Evolutionary conservation across 306 rosid genomes (phyloP).

Genomic region (Senna tora): DNA sequence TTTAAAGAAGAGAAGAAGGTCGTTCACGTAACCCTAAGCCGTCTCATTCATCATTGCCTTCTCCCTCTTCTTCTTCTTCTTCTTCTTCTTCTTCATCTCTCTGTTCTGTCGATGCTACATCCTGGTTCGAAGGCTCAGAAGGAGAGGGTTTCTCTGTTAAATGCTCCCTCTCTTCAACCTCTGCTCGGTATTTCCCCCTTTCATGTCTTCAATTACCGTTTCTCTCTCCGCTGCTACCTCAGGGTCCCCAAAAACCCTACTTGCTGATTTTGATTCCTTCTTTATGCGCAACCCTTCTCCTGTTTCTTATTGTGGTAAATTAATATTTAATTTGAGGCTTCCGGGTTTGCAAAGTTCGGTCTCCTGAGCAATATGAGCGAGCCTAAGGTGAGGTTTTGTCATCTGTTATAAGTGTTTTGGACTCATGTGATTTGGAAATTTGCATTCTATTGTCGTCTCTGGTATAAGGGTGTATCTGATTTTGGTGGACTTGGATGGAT

Average conservation of each 20-base stretch:
- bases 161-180: slow-evolving; percentile 61
- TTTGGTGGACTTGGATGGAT: not conserved
- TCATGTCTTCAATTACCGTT: slow-evolving; percentile 85
- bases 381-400: slow-evolving; percentile 58
- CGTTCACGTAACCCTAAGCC: slow-evolving; percentile 5
- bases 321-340: slow-evolving; percentile 30
- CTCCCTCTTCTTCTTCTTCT: not conserved
- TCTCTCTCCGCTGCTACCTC: slow-evolving; percentile 52
- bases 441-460: not conserved
- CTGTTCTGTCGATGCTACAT: slow-evolving; percentile 42
- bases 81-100: not conserved
- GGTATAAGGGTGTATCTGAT: not conserved
- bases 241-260: slow-evolving; percentile 81
- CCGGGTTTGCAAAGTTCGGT: slow-evolving; percentile 38
- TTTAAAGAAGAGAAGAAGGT: not conserved
- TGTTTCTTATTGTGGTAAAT: slow-evolving; percentile 17
- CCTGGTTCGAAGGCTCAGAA: slow-evolving; percentile 37
- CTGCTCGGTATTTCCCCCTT: slow-evolving; percentile 52
- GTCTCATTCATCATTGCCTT: not conserved
- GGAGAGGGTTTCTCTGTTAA: slow-evolving; percentile 68
- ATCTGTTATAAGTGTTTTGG: not conserved
- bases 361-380: slow-evolving; percentile 55
- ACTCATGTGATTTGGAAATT: not conserved
- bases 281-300: slow-evolving; percentile 41
- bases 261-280: slow-evolving; percentile 46